These are phyloP conservation scores for Odontarrhena argentea DNA, from an alignment of 345 rosid genomes.

Conservation along the genomic window DNA sequence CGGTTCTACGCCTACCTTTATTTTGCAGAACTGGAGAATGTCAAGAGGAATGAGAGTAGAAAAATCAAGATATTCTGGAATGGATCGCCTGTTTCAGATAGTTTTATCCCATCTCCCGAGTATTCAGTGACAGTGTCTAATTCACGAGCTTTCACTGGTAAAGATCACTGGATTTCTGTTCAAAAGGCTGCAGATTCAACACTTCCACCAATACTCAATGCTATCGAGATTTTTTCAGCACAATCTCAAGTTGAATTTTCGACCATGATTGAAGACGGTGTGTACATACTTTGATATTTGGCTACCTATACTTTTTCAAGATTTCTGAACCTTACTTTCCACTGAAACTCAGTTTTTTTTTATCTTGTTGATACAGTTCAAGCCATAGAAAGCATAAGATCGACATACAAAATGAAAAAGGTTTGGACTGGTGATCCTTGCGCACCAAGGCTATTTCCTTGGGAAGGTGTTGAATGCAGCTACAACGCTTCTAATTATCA, in stretches of 20 bases:
- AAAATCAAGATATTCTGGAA: conserved; percentile 49
- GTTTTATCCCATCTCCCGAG: conserved; percentile 40
- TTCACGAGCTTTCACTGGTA: conserved; percentile 48
- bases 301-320: background rate
- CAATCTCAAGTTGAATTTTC: conserved; percentile 23
- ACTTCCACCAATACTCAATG: conserved; percentile 50
- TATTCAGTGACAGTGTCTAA: conserved; percentile 41
- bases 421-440: conserved; percentile 68
- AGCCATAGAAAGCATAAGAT: conserved; percentile 45
- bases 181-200: conserved; percentile 42
- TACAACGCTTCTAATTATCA: conserved; percentile 29
- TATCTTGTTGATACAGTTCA: conserved; percentile 36
- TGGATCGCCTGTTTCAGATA: conserved; percentile 41
- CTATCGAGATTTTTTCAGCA: conserved; percentile 42
- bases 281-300: conserved; percentile 9
- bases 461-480: conserved; percentile 59
- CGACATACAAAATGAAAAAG: conserved; percentile 43
- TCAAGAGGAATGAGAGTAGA: conserved; percentile 43
- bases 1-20: conserved; percentile 46
- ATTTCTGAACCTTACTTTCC: conserved; percentile 2
- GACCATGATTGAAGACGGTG: conserved; percentile 40
- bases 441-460: conserved; percentile 46
- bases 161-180: conserved; percentile 49
- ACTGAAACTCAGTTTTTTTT: conserved; percentile 12
- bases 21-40: conserved; percentile 44